Conservation (phyloP, 768 basidiomycete genomes). For the Tricholoma hemisulphureum region DNA sequence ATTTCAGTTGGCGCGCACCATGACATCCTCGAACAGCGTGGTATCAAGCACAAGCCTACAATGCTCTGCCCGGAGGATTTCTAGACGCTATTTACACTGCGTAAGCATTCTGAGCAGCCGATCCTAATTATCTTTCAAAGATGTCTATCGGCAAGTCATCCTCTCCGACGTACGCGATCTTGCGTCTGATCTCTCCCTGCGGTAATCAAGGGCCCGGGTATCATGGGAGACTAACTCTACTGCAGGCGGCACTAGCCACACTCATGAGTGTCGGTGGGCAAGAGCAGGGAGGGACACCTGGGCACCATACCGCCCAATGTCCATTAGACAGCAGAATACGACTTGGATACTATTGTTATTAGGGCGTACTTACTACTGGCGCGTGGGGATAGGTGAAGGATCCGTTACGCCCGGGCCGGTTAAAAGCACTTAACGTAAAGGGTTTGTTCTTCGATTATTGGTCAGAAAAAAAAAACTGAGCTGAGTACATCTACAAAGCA, state of each 20-base stretch:
- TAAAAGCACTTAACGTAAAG: slow-evolving; percentile 73
- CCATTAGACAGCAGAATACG: slow-evolving; percentile 33
- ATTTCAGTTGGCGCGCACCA: slow-evolving; percentile 63
- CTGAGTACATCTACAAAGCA: slow-evolving; percentile 38
- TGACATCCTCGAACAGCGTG: slow-evolving; percentile 51
- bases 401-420: no score
- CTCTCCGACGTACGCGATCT: slow-evolving; percentile 45
- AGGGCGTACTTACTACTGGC: no score
- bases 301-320: slow-evolving; percentile 18
- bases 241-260: slow-evolving; percentile 58
- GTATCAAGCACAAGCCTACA: slow-evolving; percentile 43
- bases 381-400: slow-evolving; percentile 58
- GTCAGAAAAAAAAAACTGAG: neutral
- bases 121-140: slow-evolving; percentile 49
- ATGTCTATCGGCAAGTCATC: slow-evolving; percentile 17
- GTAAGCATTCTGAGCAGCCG: slow-evolving; percentile 50
- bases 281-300: slow-evolving; percentile 21
- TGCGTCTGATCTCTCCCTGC: slow-evolving; percentile 55
- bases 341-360: slow-evolving; percentile 66
- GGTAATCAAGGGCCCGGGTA: slow-evolving; percentile 78
- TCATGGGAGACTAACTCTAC: slow-evolving; percentile 56
- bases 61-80: slow-evolving; percentile 61
- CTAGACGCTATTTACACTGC: slow-evolving; percentile 48
- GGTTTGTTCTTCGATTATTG: neutral
- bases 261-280: slow-evolving; percentile 41